phyloP scores from a whole-genome alignment of 306 rosid genomes.

The Acacia acuminata region DNA sequence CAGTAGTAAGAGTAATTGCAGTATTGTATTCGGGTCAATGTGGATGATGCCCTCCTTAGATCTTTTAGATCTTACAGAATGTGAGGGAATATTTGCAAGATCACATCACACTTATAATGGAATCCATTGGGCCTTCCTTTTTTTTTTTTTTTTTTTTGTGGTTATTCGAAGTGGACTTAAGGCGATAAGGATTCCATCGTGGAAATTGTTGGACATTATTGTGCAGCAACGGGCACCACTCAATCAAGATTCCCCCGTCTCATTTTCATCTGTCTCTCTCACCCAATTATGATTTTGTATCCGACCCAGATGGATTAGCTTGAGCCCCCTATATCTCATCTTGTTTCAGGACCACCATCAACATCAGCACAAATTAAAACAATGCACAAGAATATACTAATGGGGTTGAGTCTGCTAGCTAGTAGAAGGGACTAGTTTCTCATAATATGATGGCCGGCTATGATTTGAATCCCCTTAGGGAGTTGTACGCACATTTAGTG shows the following conservation, averaged over 20 bases:
- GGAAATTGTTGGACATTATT: not conserved
- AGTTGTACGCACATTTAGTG: no score
- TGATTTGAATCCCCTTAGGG: no score
- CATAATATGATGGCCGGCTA: no score
- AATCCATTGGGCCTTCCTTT: not conserved
- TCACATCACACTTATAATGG: not conserved
- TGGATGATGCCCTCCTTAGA: conserved; percentile 1
- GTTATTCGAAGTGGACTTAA: conserved; percentile 1
- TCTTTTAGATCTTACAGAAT: conserved; percentile 4
- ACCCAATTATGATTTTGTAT: not conserved
- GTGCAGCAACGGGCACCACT: conserved; percentile 12
- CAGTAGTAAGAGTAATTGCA: not conserved
- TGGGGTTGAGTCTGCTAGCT: no score
- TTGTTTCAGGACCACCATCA: conserved; percentile 6
- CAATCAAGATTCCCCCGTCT: not conserved
- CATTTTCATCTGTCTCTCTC: not conserved
- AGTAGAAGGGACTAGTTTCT: accelerated
- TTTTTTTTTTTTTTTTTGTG: not conserved
- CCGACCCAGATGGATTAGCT: not conserved
- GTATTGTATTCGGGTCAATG: not conserved
- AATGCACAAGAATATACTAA: not conserved
- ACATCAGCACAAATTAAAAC: not conserved
- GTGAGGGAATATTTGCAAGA: not conserved
- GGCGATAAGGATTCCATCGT: conserved; percentile 9
- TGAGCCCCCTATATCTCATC: not conserved